A percentile compares a stretch with the other conserved stretches of the same genome.
Evolutionary conservation across 1,284 basidiomycete genomes (phyloP).

Genomic region (Cerrena zonata): DNA sequence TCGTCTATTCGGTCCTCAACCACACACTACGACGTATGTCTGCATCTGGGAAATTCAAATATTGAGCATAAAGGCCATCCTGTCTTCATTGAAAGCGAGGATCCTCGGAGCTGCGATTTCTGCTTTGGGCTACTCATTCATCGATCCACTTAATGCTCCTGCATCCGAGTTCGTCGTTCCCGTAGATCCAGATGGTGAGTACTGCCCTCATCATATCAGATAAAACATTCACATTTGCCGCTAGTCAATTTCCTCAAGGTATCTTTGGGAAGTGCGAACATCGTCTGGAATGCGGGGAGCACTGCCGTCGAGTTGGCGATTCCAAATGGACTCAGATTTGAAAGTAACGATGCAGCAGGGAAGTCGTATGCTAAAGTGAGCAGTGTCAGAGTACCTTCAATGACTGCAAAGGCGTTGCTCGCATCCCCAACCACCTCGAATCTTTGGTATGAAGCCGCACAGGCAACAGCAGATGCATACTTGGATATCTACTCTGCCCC

Average conservation of each 20-base stretch:
- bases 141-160: constrained; percentile 76
- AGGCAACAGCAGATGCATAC: constrained; percentile 47
- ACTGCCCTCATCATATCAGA: background rate
- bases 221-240: background rate
- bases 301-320: constrained; percentile 55
- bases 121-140: constrained; percentile 65
- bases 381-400: constrained; percentile 48
- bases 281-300: constrained; percentile 47
- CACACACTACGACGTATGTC: constrained; percentile 77
- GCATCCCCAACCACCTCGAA: constrained; percentile 33
- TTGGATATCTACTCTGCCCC: constrained; percentile 70
- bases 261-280: constrained; percentile 45
- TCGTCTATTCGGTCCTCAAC: constrained; percentile 82
- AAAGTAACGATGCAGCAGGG: constrained; percentile 71
- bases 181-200: constrained; percentile 70
- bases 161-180: constrained; percentile 61
- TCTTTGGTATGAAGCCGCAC: constrained; percentile 68
- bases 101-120: constrained; percentile 49
- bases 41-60: constrained; percentile 84
- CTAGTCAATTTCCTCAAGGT: constrained; percentile 73
- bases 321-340: constrained; percentile 55
- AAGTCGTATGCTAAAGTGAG: constrained; percentile 56
- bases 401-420: constrained; percentile 42
- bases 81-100: constrained; percentile 53
- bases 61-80: constrained; percentile 53